Percentiles rank a stretch among this genome's conserved stretches.
Evolutionary conservation across 305 asterid species (phyloP).

Genomic region (Solanum hybrid): DNA sequence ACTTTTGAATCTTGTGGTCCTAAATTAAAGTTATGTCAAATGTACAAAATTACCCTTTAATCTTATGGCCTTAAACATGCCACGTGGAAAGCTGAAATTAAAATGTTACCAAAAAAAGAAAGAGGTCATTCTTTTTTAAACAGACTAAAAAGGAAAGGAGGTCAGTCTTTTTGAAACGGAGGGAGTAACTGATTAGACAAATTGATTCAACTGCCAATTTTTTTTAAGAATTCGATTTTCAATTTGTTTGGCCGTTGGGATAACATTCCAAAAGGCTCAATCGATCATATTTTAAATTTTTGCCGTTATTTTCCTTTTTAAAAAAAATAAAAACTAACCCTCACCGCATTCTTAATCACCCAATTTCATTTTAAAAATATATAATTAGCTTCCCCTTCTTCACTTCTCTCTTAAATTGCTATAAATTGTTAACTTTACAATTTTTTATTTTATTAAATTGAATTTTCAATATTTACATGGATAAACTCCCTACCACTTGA

Average conservation of each 20-base stretch:
- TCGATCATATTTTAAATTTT: neutral
- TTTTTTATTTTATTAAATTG: too few relatives aligned
- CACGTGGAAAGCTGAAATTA: too few relatives aligned
- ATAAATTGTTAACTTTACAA: neutral
- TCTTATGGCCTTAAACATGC: too few relatives aligned
- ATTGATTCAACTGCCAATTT: too few relatives aligned
- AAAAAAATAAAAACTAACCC: neutral
- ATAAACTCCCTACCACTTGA: neutral
- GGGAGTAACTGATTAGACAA: neutral
- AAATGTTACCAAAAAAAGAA: too few relatives aligned
- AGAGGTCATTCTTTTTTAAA: too few relatives aligned
- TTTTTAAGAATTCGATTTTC: neutral
- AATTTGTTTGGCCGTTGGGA: too few relatives aligned
- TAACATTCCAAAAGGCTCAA: neutral
- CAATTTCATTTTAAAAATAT: neutral
- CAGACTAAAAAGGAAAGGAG: too few relatives aligned
- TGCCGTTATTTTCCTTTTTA: neutral
- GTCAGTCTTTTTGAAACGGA: too few relatives aligned
- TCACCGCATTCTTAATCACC: neutral
- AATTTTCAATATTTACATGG: neutral
- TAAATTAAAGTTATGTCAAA: too few relatives aligned
- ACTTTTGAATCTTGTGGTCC: too few relatives aligned
- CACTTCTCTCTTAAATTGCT: neutral
- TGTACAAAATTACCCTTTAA: too few relatives aligned
- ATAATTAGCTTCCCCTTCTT: neutral